Evolutionary conservation across 371 early-diverging fungal species (phyloP).

Genomic region (Mortierella sp.): DNA sequence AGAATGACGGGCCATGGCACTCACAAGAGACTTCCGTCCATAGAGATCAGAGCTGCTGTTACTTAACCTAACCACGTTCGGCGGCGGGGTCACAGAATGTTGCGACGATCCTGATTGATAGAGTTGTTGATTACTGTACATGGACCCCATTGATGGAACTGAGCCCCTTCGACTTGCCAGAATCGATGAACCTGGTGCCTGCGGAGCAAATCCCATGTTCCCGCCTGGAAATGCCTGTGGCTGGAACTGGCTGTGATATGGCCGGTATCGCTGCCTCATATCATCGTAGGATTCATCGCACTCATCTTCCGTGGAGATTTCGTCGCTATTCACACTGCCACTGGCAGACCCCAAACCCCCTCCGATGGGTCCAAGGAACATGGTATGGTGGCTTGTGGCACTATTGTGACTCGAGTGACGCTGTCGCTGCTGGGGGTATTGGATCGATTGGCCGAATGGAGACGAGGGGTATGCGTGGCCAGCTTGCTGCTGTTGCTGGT

Average conservation of each 20-base stretch:
- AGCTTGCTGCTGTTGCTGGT: conserved; percentile 33
- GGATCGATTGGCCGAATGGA: conserved; percentile 17
- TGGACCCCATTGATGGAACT: conserved; percentile 45
- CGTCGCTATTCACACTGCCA: conserved; percentile 45
- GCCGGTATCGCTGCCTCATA: conserved; percentile 27
- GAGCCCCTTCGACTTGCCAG: conserved; percentile 33
- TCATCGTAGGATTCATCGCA: conserved; percentile 48
- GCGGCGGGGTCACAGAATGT: conserved; percentile 28
- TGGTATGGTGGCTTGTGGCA: conserved; percentile 44
- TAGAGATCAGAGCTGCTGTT: conserved; percentile 49
- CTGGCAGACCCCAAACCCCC: conserved; percentile 35
- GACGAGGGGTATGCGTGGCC: conserved; percentile 17
- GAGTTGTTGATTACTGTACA: conserved; percentile 41
- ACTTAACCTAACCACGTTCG: conserved; percentile 40
- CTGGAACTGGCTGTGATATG: conserved; percentile 14
- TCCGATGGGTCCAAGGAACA: conserved; percentile 45
- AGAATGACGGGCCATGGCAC: conserved; percentile 42
- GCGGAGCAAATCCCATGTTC: conserved; percentile 4
- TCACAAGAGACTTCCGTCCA: conserved; percentile 47
- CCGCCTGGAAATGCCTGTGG: conserved; percentile 10
- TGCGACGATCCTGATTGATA: conserved; percentile 16
- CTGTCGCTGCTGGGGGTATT: conserved; percentile 44
- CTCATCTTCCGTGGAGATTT: conserved; percentile 49
- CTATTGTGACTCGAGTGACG: conserved; percentile 52
- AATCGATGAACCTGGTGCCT: conserved; percentile 3